Evolutionary conservation across 139 green algal genomes (phyloP), one percentile per base, ranked within the genome.

Genomic region (Eudorina sp.): DNA sequence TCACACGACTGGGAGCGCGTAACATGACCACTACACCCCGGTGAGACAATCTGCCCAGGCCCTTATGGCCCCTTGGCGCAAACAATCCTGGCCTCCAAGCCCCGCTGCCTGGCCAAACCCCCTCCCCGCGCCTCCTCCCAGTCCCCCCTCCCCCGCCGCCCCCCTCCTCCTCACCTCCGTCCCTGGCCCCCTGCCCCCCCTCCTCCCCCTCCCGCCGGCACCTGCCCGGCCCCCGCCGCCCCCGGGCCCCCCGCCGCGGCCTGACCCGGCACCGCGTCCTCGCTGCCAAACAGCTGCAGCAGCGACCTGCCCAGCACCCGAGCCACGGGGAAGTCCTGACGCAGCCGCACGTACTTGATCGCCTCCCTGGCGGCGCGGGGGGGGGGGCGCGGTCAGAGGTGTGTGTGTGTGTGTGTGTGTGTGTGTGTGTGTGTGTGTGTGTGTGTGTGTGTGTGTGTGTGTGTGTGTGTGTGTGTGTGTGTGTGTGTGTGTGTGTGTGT

Each of bases 241-340:
- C 14, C 62, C 19, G 21, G 62, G 27, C 62, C 62, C 62, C 27
- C 62, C 62, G 27, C 58, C 45, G 43, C 72, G 45, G 27, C 16
- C 75, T 83, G 75, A 11, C 77, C 77, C 31, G 77, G 77, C 77
- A 84, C 53, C 77, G 55, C 53, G 18, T 87, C 81, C 45, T 41
- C 81, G 23, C 81, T 53, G 1, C 79, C 79, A 36, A 95, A 95
- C 25, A 94, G 36, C 13, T 78, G 60, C 7, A 90, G 83, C 51
- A 96, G 86, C 23, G 89, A 89, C 38, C 83, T 74, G 46, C 84
- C 90, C 14, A 90, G 86, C 40, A 96, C 90, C 5, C 89, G 88
- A 0, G 93, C 94, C 18, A 62, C 89, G 25, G 72, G 86, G 73
- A 94, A 97, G 88, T 96, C 94, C 76, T 95, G 83, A 5, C 95